Base-by-base conservation (phyloP, 164 flowering plant species). In the Chimonanthus salicifolius region DNA sequence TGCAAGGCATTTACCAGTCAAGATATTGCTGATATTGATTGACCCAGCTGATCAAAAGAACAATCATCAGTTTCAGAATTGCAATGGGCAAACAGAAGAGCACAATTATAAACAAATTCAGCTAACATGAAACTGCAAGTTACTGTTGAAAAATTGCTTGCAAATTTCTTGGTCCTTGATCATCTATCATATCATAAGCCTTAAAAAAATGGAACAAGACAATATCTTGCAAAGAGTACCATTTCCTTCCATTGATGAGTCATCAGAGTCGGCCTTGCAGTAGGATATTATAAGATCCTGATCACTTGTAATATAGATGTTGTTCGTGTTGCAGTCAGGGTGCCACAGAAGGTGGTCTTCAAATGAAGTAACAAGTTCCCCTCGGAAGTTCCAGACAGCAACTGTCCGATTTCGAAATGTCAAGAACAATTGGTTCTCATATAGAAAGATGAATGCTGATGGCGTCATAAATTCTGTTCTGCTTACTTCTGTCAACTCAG, bases 211-310 rank as follows among this genome's bases (percentile, higher is more conserved):
- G 33, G 33, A 4, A 54, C 9, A 21, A 70, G 20, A 60, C 33
- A 33, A 33, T 33, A 33, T 33, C 33, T 33, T 33, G 33, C 1
- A 33, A 44, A 10, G 4, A n/a, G 74, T 86, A 89, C 98, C 97
- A 83, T 80, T 90, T 84, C 93, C 97, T 86, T 90, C 98, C 20
- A 83, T 21, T 68, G 81, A 78, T 6, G 82, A 84, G 74, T 91
- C 99, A 63, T 93, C 96, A 20, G 96, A 81, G 71, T 94, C 95
- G 70, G 98, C 94, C 75, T 96, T 96, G 87, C 99, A 96, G 78
- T 94, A 96, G 13, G 99, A 96, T 51, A 96, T 92, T 46, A 96
- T 96, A 70, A 96, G 98, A 82, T 96, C 98, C 84, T 96, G 99
- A 78, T 96, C 98, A 73, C 98, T 96, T 8, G 99, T 96, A 64